phyloP scores from a whole-genome alignment of 768 basidiomycete genomes.

The Suillus lakei region DNA sequence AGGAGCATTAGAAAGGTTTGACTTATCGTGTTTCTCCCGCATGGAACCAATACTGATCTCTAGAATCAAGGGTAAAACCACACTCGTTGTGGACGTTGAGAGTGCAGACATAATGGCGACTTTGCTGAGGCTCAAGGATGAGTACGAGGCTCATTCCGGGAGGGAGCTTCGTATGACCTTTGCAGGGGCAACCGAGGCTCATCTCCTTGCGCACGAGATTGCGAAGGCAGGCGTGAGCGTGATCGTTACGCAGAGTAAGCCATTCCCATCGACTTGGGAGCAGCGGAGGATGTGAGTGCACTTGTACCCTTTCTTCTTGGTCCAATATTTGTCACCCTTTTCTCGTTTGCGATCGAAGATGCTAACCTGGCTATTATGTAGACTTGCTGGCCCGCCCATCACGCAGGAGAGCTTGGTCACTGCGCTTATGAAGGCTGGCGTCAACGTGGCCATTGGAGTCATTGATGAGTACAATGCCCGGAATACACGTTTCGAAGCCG shows the following conservation, averaged over 20 bases:
- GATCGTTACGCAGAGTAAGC: conserved; percentile 65
- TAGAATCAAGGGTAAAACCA: conserved; percentile 55
- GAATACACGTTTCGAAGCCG: conserved; percentile 42
- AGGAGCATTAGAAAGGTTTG: conserved; percentile 22
- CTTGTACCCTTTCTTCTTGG: background rate
- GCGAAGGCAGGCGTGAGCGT: conserved; percentile 70
- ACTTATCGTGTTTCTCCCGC: background rate
- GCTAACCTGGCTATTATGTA: conserved; percentile 18
- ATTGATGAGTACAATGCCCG: conserved; percentile 34
- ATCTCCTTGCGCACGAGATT: conserved; percentile 71
- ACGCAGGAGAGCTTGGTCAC: conserved; percentile 59
- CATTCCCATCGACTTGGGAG: conserved; percentile 72
- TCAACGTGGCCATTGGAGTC: conserved; percentile 67
- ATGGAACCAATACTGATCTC: background rate
- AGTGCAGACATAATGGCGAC: conserved; percentile 77
- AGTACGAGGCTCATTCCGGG: conserved; percentile 63
- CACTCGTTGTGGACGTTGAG: conserved; percentile 69
- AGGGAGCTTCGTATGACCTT: conserved; percentile 66
- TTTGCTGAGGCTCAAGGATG: conserved; percentile 69
- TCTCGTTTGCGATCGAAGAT: background rate
- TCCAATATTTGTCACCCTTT: background rate
- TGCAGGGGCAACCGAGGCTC: conserved; percentile 63
- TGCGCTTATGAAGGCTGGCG: conserved; percentile 58
- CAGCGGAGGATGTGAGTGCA: conserved; percentile 59
- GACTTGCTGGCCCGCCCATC: conserved; percentile 73